Conservation (phyloP, 2,329 filamentous ascomycete genomes). For the Paracorniculantispora psalliotae region DNA sequence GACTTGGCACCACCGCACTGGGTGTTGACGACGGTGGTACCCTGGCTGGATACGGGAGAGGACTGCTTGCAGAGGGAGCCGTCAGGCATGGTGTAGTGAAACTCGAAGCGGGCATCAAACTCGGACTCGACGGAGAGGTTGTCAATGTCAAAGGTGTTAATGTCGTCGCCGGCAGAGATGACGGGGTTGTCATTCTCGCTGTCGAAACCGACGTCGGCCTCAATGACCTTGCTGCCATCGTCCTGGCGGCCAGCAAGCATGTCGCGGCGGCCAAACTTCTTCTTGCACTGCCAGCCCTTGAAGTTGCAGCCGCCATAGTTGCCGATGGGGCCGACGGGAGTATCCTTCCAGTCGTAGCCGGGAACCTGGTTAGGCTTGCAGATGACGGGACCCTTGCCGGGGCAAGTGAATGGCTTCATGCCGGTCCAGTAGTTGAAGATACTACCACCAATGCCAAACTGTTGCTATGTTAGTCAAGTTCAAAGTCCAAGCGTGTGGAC, state of each 20-base stretch:
- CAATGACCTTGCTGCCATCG: slow-evolving; percentile 56
- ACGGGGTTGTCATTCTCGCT: slow-evolving; percentile 23
- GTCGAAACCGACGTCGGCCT: slow-evolving; percentile 46
- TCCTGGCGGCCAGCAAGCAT: slow-evolving; percentile 43
- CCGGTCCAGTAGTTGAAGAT: slow-evolving; percentile 20
- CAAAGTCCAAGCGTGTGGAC: not conserved
- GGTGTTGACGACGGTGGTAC: slow-evolving; percentile 69
- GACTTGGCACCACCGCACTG: slow-evolving; percentile 89
- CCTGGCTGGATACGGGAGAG: slow-evolving; percentile 59
- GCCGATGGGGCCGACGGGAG: slow-evolving; percentile 56
- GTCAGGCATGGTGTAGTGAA: slow-evolving; percentile 83
- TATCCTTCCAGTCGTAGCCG: slow-evolving; percentile 68
- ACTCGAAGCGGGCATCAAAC: slow-evolving; percentile 73
- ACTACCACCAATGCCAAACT: slow-evolving; percentile 13
- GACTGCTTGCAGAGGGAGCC: slow-evolving; percentile 78
- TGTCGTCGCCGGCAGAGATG: slow-evolving; percentile 24
- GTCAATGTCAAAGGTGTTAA: slow-evolving; percentile 66
- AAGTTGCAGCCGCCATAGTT: slow-evolving; percentile 70
- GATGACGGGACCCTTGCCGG: slow-evolving; percentile 69
- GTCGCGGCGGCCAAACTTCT: slow-evolving; percentile 55
- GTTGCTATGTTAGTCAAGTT: slow-evolving; percentile 14
- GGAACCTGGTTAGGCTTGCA: slow-evolving; percentile 64
- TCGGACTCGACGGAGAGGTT: slow-evolving; percentile 69
- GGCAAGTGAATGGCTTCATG: slow-evolving; percentile 56
- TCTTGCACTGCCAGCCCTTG: slow-evolving; percentile 65